Base-by-base conservation (phyloP, 2,329 filamentous ascomycete species). In the Hypoxylon sp. region DNA sequence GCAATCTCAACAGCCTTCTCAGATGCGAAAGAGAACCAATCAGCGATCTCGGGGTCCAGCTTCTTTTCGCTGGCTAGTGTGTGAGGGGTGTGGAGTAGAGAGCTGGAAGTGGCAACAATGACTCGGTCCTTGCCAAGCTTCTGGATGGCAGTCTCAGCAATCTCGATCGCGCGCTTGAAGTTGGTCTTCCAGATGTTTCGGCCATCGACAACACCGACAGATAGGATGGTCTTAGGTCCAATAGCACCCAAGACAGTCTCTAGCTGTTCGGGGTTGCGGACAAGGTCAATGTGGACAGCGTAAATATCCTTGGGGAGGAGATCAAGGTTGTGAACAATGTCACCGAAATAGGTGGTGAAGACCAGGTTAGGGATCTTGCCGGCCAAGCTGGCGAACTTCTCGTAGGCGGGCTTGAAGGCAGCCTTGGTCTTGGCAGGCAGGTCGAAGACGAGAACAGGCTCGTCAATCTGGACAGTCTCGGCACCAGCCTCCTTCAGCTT, bases 111-210 rank as follows among this genome's bases (percentile, higher is more conserved):
- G 80, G 96, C 93, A 76, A 97, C 94, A 75, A 99, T 93, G 82
- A 99, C 95, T 80, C 96, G 93, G 75, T 98, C 94, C 88, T 97
- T 95, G 85, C 96, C 95, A 72, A 99, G 90, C 87, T 97, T 89
- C 87, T 98, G 93, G 78, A 98, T 86, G 73, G 95, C 96, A 67
- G 89, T 86, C 90, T 98, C 94, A 70, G 96, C 92, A 72, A 86
- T 89, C 87, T 96, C 94, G 73, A 99, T 97, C 79, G 96, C 94
- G 78, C 90, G 90, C 90, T 97, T 92, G 86, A 98, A 92, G 91
- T 98, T 97, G 85, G 94, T 98, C 93, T 99, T 99, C 96, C 96
- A 99, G 88, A 99, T 98, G 90, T 99, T 99, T 79, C 96, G 94
- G 78, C 96, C 96, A 78, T 99, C 94, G 75, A 99, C 96, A 77